Conservation (phyloP, 2,329 filamentous ascomycete species). For the Neonectria sp. region DNA sequence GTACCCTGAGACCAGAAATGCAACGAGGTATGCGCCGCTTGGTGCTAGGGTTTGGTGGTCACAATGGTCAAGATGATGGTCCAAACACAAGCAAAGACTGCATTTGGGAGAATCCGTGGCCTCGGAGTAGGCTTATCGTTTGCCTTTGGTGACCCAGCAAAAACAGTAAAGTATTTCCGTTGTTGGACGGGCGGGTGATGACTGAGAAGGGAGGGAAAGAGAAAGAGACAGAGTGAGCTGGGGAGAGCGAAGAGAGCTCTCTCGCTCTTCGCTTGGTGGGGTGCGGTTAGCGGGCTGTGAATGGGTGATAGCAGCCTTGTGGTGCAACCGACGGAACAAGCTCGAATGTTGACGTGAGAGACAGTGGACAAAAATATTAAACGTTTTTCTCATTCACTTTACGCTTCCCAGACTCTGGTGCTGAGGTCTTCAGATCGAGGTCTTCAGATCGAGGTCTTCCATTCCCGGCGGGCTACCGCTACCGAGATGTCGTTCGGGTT, state of each 20-base stretch:
- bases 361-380: background rate
- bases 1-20: background rate
- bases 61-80: background rate
- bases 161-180: background rate
- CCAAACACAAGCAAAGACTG: background rate
- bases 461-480: background rate
- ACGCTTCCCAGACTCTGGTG: background rate
- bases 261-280: constrained; percentile 6
- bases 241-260: background rate
- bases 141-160: background rate
- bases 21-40: background rate
- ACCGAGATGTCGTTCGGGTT: background rate
- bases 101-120: background rate
- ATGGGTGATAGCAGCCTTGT: constrained; percentile 1
- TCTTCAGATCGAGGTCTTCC: too few species aligned
- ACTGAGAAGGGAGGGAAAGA: background rate
- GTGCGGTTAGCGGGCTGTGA: constrained; percentile 8
- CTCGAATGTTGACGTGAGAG: background rate
- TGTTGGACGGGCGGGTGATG: background rate
- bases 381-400: background rate
- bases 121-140: background rate
- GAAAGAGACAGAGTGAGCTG: background rate
- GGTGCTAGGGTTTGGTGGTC: background rate
- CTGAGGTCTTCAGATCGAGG: background rate
- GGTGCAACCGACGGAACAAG: background rate